Conservation (phyloP, 495 filamentous ascomycete genomes). For the Penicillium canariense region DNA sequence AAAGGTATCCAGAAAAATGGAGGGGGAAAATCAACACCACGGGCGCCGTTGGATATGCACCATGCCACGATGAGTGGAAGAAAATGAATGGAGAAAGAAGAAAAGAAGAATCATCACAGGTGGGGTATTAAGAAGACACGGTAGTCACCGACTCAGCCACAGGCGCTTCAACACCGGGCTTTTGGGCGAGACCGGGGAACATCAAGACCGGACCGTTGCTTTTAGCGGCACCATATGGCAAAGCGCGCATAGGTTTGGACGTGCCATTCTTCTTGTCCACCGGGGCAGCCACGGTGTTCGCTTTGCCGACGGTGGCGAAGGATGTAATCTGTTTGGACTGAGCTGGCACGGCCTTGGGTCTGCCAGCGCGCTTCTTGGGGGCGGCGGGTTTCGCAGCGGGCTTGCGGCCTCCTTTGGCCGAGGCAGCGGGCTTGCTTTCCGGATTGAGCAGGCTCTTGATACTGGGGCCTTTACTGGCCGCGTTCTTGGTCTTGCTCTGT, state of each 20-base stretch:
- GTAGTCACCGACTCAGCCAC: constrained; percentile 1
- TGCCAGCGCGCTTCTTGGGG: constrained; percentile 21
- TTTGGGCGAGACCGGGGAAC: constrained; percentile 24
- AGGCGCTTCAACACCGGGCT: constrained; percentile 11
- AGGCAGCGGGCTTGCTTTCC: constrained; percentile 9
- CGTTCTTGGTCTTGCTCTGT: constrained; percentile 24
- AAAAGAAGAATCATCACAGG: neutral
- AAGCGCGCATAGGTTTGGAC: constrained; percentile 37
- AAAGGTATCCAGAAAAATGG: neutral
- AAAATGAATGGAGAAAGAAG: neutral
- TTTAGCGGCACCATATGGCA: constrained; percentile 40
- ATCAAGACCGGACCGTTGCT: constrained; percentile 37
- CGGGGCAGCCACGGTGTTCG: constrained; percentile 13
- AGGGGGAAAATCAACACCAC: neutral
- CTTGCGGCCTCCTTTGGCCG: constrained; percentile 22
- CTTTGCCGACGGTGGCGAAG: constrained; percentile 43
- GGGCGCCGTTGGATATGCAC: constrained; percentile 6
- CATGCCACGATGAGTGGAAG: constrained; percentile 2
- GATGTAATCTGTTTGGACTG: constrained; percentile 23
- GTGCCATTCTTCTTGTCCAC: constrained; percentile 27
- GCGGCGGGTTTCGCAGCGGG: constrained; percentile 1
- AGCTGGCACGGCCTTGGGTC: constrained; percentile 19
- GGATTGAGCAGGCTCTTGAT: constrained; percentile 32
- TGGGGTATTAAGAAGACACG: neutral
- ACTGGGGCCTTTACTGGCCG: constrained; percentile 29